Conservation (phyloP, 345 rosid species). For the Eucalyptus pumila region DNA sequence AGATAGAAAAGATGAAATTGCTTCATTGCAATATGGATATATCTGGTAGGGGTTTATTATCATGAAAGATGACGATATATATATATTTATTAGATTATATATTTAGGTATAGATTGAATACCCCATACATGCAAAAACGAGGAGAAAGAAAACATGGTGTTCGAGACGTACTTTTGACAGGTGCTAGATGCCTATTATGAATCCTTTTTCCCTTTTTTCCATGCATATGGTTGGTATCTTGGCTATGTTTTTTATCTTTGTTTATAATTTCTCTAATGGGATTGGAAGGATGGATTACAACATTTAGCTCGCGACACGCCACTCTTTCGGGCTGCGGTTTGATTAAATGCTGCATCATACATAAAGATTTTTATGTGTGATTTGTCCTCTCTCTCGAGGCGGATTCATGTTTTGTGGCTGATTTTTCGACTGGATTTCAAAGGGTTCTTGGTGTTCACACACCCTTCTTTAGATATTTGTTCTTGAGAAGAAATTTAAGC, state of each 20-base stretch:
- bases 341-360: not conserved
- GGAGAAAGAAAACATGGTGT: not conserved
- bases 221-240: not conserved
- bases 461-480: not conserved
- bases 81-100: not conserved
- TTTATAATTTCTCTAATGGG: not conserved
- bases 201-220: not conserved
- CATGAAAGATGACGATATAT: not conserved
- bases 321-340: not conserved
- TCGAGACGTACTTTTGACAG: not conserved
- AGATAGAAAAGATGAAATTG: not conserved
- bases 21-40: not conserved
- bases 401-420: not conserved
- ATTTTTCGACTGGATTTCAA: not conserved
- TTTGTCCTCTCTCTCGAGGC: not conserved
- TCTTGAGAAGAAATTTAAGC: not conserved
- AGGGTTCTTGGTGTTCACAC: not conserved
- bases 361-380: not conserved
- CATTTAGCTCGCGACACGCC: not conserved
- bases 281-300: not conserved
- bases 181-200: not conserved
- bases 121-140: not conserved
- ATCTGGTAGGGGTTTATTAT: not conserved
- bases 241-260: not conserved
- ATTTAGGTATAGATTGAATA: slow-evolving; percentile 8